These are phyloP conservation scores for Schizosaccharomyces osmophilus DNA, from an alignment of 805 yeast genomes.

Conservation along the genomic window DNA sequence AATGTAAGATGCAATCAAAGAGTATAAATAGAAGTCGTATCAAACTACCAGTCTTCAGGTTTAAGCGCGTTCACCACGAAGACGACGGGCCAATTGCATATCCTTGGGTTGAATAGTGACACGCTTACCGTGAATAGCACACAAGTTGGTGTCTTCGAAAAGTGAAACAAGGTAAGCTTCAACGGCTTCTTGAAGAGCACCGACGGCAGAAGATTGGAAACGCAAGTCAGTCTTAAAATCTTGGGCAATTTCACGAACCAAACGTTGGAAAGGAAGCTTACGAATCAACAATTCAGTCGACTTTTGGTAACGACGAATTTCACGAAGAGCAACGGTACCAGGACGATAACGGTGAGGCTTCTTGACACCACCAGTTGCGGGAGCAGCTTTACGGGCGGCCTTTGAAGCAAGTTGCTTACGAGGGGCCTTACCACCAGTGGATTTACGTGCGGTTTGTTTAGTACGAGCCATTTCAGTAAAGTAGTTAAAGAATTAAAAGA, in stretches of 20 bases:
- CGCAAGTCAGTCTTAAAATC: conserved; percentile 69
- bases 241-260: conserved; percentile 73
- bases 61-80: conserved; percentile 36
- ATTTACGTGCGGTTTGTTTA: conserved; percentile 60
- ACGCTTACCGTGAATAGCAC: conserved; percentile 86
- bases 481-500: neutral
- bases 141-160: conserved; percentile 73
- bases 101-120: conserved; percentile 82
- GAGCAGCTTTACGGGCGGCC: conserved; percentile 78
- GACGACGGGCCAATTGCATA: conserved; percentile 75
- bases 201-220: conserved; percentile 73
- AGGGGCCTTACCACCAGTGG: conserved; percentile 84
- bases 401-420: conserved; percentile 76
- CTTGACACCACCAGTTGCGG: conserved; percentile 66
- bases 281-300: conserved; percentile 67
- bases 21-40: too few species aligned
- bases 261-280: conserved; percentile 77
- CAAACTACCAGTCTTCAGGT: neutral
- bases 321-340: conserved; percentile 83
- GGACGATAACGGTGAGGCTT: conserved; percentile 89
- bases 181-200: conserved; percentile 76
- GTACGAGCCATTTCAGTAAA: conserved; percentile 37
- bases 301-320: conserved; percentile 78
- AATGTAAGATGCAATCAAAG: too few species aligned
- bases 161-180: conserved; percentile 71